These are phyloP conservation scores for Kwoniella sp. DNA, from an alignment of 768 basidiomycete genomes.

Conservation along the genomic window DNA sequence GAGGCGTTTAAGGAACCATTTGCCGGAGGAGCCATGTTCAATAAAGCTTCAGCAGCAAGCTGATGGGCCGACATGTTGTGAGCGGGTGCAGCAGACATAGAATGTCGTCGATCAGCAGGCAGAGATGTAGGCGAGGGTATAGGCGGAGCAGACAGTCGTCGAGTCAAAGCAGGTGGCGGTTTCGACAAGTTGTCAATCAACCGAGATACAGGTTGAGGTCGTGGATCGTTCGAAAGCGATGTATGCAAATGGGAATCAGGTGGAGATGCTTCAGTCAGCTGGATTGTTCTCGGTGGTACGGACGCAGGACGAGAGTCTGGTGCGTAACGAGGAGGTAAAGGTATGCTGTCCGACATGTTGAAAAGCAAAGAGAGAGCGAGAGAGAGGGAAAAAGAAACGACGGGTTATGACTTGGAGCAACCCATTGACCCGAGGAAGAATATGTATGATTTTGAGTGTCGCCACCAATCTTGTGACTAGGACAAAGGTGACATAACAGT, in stretches of 20 bases:
- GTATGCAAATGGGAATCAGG: not conserved
- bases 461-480: not conserved
- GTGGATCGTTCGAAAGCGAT: not conserved
- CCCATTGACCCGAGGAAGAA: not conserved
- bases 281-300: constrained; percentile 3
- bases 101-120: not conserved
- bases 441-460: not conserved
- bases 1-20: constrained; percentile 9
- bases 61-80: constrained; percentile 50
- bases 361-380: not conserved
- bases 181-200: not conserved
- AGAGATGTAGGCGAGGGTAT: constrained; percentile 5
- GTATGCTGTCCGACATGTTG: constrained; percentile 19
- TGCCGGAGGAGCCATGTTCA: constrained; percentile 51
- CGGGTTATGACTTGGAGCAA: not conserved
- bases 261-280: constrained; percentile 15
- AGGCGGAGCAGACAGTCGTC: constrained; percentile 25
- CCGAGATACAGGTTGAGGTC: constrained; percentile 2
- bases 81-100: not conserved
- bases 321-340: constrained; percentile 11
- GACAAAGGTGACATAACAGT: constrained; percentile 17
- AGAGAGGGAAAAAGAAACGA: not conserved
- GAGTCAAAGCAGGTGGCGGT: constrained; percentile 2
- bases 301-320: constrained; percentile 11
- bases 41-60: constrained; percentile 53